Conservation (phyloP, 495 filamentous ascomycete genomes). For the Penicillium crystallinum region DNA sequence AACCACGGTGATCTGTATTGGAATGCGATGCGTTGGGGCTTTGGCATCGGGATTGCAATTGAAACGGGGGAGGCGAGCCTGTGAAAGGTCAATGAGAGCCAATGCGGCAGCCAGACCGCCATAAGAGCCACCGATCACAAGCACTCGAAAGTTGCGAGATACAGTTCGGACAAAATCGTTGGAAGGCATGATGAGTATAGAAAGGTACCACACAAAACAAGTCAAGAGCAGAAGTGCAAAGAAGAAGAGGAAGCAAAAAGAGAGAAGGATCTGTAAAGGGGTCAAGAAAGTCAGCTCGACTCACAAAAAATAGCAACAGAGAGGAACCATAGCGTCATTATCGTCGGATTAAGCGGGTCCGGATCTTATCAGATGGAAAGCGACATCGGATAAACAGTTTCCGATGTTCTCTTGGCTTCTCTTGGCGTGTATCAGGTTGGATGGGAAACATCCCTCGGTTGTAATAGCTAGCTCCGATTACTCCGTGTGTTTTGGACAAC, state of each 20-base stretch:
- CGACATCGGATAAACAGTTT: conserved; percentile 4
- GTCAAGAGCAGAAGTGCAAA: neutral
- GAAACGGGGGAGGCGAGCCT: conserved; percentile 38
- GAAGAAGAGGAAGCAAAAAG: neutral
- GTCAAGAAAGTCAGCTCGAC: too few species aligned
- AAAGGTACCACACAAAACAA: neutral
- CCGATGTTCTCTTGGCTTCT: neutral
- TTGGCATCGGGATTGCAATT: conserved; percentile 23
- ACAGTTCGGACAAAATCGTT: conserved; percentile 23
- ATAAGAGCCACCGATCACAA: conserved; percentile 62
- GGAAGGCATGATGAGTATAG: conserved; percentile 25
- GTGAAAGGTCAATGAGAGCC: conserved; percentile 55
- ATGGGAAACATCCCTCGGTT: neutral
- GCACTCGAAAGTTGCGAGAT: conserved; percentile 33
- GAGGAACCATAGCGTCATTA: neutral
- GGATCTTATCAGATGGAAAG: conserved; percentile 9
- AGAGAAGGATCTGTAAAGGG: neutral
- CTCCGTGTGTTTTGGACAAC: too few species aligned
- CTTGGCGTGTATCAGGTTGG: conserved; percentile 9
- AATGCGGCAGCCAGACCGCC: conserved; percentile 56
- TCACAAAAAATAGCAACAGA: neutral
- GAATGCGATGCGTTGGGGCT: conserved; percentile 32
- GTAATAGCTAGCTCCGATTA: neutral
- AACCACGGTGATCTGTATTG: conserved; percentile 59
- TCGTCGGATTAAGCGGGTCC: neutral